Conservation (phyloP, 495 filamentous ascomycete genomes). For the Hypoxylon crocopeplum region DNA sequence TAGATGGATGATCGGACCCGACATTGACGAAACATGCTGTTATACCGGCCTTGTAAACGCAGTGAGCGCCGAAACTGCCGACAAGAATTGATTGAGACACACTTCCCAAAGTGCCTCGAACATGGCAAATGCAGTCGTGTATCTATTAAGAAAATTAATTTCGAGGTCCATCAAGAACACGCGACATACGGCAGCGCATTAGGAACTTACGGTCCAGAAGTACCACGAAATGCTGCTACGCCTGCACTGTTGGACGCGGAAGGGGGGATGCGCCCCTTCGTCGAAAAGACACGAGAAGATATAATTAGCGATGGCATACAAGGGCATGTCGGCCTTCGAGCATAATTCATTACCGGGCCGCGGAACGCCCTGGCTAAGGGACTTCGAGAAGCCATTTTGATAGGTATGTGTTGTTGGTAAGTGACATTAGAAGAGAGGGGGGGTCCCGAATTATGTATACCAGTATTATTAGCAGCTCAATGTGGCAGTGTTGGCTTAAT, state of each 20-base stretch:
- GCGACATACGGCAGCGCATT: neutral
- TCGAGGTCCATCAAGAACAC: neutral
- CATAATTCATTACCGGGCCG: neutral
- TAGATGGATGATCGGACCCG: slow-evolving; percentile 77
- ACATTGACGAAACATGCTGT: slow-evolving; percentile 78
- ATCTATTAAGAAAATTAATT: slow-evolving; percentile 37
- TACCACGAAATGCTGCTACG: neutral
- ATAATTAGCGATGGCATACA: neutral
- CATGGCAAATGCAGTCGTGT: slow-evolving; percentile 78
- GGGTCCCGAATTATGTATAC: no score
- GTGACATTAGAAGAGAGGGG: neutral
- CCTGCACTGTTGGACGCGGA: neutral
- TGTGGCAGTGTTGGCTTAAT: no score
- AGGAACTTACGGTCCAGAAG: neutral
- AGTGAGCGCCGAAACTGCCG: neutral
- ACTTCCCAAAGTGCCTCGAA: slow-evolving; percentile 79
- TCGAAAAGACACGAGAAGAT: neutral
- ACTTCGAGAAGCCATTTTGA: slow-evolving; percentile 6
- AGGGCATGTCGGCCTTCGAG: slow-evolving; percentile 23
- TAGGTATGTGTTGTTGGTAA: no score
- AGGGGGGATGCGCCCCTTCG: neutral
- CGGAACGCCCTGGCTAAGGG: neutral
- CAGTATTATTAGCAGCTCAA: no score
- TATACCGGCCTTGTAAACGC: slow-evolving; percentile 62
- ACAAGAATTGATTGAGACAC: neutral